These are phyloP conservation scores for Candida parachauliodes DNA, from an alignment of 805 yeast genomes.

Conservation along the genomic window DNA sequence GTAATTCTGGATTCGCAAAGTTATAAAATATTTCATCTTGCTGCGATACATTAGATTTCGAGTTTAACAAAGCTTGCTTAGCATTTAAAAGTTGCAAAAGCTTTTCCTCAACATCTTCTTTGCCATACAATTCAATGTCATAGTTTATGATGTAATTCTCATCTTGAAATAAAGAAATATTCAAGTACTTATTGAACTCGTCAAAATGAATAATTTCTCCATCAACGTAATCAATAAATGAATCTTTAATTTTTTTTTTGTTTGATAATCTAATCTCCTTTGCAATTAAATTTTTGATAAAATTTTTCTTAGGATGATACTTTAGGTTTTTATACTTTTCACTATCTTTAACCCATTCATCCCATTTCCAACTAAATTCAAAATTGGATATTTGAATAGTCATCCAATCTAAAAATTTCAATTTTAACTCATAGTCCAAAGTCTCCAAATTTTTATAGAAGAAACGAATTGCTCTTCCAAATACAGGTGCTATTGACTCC, in stretches of 20 bases:
- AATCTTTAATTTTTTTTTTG: conserved; percentile 62
- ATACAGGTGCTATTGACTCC: conserved; percentile 82
- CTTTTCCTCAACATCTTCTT: conserved; percentile 20
- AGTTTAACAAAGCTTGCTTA: conserved; percentile 15
- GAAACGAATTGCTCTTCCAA: conserved; percentile 87
- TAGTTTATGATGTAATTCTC: conserved; percentile 26
- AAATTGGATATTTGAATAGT: conserved; percentile 90
- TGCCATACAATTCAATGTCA: conserved; percentile 35
- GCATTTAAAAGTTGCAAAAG: conserved; percentile 25
- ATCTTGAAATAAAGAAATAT: conserved; percentile 27
- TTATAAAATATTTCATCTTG: conserved; percentile 38
- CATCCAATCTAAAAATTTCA: conserved; percentile 84
- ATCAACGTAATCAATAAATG: conserved; percentile 43
- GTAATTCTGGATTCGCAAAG: conserved; percentile 33
- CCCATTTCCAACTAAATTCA: conserved; percentile 97
- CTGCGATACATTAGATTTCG: conserved; percentile 20
- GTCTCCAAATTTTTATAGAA: conserved; percentile 64
- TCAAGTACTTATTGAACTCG: conserved; percentile 38
- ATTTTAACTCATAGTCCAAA: conserved; percentile 72
- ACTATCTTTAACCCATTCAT: conserved; percentile 77
- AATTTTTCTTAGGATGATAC: conserved; percentile 70
- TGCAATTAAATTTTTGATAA: conserved; percentile 73
- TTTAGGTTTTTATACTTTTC: conserved; percentile 38
- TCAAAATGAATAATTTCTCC: conserved; percentile 32
- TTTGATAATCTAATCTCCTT: conserved; percentile 86